Percentiles rank a stretch among this genome's conserved stretches.
Evolutionary conservation across 148 eudicot species (phyloP).

Genomic region (Fagopyrum tataricum): DNA sequence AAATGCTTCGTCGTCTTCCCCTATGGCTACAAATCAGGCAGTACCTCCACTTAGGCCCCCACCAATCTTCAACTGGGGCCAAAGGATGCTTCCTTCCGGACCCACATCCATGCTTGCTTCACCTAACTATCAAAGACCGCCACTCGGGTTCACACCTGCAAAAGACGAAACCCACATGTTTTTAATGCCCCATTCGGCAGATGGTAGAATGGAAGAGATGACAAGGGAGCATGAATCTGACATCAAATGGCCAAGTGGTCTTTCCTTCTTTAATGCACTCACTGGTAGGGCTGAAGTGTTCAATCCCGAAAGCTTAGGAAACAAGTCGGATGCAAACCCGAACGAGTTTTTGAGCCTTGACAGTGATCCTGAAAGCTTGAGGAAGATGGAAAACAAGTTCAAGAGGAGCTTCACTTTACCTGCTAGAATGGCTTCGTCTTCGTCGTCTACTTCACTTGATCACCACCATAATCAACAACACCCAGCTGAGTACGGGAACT

Average conservation of each 20-base stretch:
- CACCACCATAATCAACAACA: constrained; percentile 34
- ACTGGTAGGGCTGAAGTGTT: constrained; percentile 69
- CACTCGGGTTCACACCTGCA: constrained; percentile 42
- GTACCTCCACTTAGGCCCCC: constrained; percentile 42
- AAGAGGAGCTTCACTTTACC: constrained; percentile 88
- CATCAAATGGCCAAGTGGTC: constrained; percentile 88
- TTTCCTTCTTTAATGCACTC: constrained; percentile 71
- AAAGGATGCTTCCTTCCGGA: constrained; percentile 36
- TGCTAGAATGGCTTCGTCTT: constrained; percentile 69
- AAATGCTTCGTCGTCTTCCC: constrained; percentile 41
- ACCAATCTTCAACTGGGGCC: constrained; percentile 65
- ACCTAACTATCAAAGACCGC: constrained; percentile 54
- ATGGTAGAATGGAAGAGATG: constrained; percentile 61
- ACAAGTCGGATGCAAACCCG: constrained; percentile 34
- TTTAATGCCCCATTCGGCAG: constrained; percentile 58
- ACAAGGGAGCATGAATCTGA: constrained; percentile 31
- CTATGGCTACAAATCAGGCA: constrained; percentile 32
- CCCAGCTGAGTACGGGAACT: constrained; percentile 43
- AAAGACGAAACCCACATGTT: constrained; percentile 91
- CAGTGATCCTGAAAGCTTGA: constrained; percentile 37
- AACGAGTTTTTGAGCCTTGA: constrained; percentile 71
- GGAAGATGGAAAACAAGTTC: constrained; percentile 72
- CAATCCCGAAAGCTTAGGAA: constrained; percentile 52
- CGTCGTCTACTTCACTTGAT: constrained; percentile 82
- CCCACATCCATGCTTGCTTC: constrained; percentile 34